phyloP scores from a whole-genome alignment of 2,329 filamentous ascomycete species.

The Talaromyces sp. region DNA sequence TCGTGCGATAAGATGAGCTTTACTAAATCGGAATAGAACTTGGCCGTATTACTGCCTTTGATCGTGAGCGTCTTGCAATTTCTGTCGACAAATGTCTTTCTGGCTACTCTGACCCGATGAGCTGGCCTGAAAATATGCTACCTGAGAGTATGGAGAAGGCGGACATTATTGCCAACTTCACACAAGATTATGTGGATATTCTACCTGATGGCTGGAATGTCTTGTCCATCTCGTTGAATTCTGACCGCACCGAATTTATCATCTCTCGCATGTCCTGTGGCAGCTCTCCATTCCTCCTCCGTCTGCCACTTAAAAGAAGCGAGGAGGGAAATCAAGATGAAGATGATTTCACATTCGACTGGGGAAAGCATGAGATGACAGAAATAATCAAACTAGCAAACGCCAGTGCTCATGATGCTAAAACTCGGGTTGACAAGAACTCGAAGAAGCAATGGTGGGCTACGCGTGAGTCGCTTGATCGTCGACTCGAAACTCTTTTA shows the following conservation, averaged over 20 bases:
- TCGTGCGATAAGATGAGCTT: not conserved
- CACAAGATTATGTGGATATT: slow-evolving; percentile 77
- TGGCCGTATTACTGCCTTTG: slow-evolving; percentile 40
- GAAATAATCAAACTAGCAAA: slow-evolving; percentile 82
- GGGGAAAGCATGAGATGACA: slow-evolving; percentile 72
- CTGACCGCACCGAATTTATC: slow-evolving; percentile 77
- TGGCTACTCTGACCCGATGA: slow-evolving; percentile 43
- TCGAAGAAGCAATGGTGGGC: slow-evolving; percentile 86
- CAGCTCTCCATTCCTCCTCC: slow-evolving; percentile 77
- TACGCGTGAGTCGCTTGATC: slow-evolving; percentile 75
- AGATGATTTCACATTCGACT: slow-evolving; percentile 78
- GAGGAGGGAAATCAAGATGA: slow-evolving; percentile 71
- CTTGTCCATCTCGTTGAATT: slow-evolving; percentile 78
- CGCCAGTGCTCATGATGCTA: slow-evolving; percentile 70
- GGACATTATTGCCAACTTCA: slow-evolving; percentile 61
- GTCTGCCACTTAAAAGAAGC: slow-evolving; percentile 78
- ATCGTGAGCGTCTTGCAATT: slow-evolving; percentile 39
- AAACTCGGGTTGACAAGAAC: slow-evolving; percentile 69
- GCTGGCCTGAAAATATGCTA: slow-evolving; percentile 47
- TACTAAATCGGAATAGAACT: slow-evolving; percentile 29
- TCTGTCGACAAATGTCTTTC: slow-evolving; percentile 45
- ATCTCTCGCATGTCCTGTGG: slow-evolving; percentile 78
- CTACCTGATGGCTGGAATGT: slow-evolving; percentile 81
- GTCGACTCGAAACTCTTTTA: slow-evolving; percentile 71
- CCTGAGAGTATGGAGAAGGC: slow-evolving; percentile 21